A percentile compares a stretch with the other conserved stretches of the same genome.
Evolutionary conservation across 768 basidiomycete genomes (phyloP).

Genomic region (Macrolepiota dolichaula): DNA sequence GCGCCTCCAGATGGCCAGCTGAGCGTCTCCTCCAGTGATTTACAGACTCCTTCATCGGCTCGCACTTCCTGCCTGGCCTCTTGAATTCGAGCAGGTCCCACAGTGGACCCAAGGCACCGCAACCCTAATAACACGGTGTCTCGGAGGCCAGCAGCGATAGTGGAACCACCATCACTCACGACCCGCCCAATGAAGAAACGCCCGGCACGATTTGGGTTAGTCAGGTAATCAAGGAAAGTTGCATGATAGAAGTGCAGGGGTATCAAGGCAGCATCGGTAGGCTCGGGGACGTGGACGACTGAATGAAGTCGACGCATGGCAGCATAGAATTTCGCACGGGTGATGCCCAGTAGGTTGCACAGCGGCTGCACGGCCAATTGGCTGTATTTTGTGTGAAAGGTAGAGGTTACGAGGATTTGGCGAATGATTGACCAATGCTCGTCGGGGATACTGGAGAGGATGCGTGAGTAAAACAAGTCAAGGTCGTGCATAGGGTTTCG

Average conservation of each 20-base stretch:
- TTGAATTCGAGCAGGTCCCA: not conserved
- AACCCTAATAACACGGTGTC: not conserved
- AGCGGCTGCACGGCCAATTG: not conserved
- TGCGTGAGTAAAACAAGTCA: not conserved
- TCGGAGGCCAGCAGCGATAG: not conserved
- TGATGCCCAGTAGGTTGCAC: not conserved
- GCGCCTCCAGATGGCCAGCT: not conserved
- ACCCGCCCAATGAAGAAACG: not conserved
- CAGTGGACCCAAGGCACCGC: not conserved
- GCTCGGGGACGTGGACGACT: not conserved
- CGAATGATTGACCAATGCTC: not conserved
- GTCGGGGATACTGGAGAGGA: not conserved
- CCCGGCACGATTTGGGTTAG: not conserved
- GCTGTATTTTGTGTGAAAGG: not conserved
- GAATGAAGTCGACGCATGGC: not conserved
- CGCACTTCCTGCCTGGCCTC: not conserved
- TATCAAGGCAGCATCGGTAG: not conserved
- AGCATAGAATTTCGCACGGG: not conserved
- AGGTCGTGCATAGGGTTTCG: not conserved
- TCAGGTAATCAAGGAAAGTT: not conserved
- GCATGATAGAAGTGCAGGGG: not conserved
- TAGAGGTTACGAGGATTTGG: not conserved
- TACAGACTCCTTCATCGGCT: not conserved
- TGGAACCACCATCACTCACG: not conserved
- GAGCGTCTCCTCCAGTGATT: not conserved